A percentile compares a stretch with the other conserved stretches of the same genome.
Evolutionary conservation across 305 asterid species (phyloP).

Genomic region (Rubia peregrina): DNA sequence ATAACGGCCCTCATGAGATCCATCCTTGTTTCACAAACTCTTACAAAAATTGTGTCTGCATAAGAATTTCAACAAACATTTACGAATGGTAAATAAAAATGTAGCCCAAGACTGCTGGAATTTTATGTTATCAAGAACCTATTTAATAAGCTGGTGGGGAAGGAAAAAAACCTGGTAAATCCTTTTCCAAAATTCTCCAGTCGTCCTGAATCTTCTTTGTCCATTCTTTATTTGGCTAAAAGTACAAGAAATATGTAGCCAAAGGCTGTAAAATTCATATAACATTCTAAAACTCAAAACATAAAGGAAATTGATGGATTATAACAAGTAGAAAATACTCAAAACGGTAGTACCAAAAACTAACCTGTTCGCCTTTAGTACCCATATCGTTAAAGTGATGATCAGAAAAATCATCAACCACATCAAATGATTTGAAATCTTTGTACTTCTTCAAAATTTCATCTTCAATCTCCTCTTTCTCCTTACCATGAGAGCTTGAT

Average conservation of each 20-base stretch:
- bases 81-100: background rate
- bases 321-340: background rate
- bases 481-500: slow-evolving; percentile 28
- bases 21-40: slow-evolving; percentile 53
- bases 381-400: slow-evolving; percentile 36
- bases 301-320: background rate
- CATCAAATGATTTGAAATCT: slow-evolving; percentile 40
- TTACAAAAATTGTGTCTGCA: slow-evolving; percentile 44
- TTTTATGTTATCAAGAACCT: background rate
- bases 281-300: background rate
- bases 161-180: slow-evolving; percentile 39
- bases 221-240: slow-evolving; percentile 46
- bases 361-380: slow-evolving; percentile 35
- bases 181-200: slow-evolving; percentile 53
- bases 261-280: slow-evolving; percentile 8
- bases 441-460: slow-evolving; percentile 28
- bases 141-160: background rate
- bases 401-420: slow-evolving; percentile 41
- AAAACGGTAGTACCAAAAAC: slow-evolving; percentile 1
- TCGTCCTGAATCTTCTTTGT: slow-evolving; percentile 52
- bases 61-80: background rate
- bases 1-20: slow-evolving; percentile 57
- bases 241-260: slow-evolving; percentile 15
- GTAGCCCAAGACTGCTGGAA: background rate
- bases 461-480: slow-evolving; percentile 22